Percentiles rank a stretch among this genome's conserved stretches.
These are phyloP conservation scores for Apiospora aurea DNA, from an alignment of 2,329 filamentous ascomycete genomes.

Conservation along the genomic window DNA sequence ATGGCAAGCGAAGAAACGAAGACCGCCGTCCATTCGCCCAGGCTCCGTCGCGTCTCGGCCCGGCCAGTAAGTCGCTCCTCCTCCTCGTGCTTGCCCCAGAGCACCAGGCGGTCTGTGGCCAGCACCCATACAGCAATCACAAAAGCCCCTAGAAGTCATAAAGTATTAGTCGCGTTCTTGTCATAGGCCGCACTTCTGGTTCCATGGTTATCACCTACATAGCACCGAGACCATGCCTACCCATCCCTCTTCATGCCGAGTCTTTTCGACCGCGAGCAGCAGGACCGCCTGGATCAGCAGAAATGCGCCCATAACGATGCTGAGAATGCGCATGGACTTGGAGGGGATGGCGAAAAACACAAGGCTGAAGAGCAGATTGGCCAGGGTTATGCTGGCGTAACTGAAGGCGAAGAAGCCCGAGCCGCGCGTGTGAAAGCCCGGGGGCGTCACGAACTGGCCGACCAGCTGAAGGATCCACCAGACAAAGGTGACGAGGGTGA, in stretches of 20 bases:
- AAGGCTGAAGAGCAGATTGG: slow-evolving; percentile 77
- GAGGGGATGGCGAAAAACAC: slow-evolving; percentile 91
- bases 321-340: slow-evolving; percentile 76
- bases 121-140: slow-evolving; percentile 82
- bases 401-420: slow-evolving; percentile 92
- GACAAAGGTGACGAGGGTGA: slow-evolving; percentile 78
- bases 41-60: slow-evolving; percentile 80
- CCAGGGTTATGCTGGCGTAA: slow-evolving; percentile 79
- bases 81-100: slow-evolving; percentile 92
- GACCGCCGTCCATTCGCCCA: slow-evolving; percentile 86
- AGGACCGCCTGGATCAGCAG: slow-evolving; percentile 80
- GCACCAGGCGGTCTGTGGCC: slow-evolving; percentile 79
- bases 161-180: not conserved
- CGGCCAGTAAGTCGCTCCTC: slow-evolving; percentile 92
- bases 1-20: slow-evolving; percentile 77
- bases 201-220: slow-evolving; percentile 50
- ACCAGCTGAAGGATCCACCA: slow-evolving; percentile 95
- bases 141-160: slow-evolving; percentile 64
- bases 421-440: slow-evolving; percentile 83
- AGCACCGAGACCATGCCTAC: slow-evolving; percentile 85
- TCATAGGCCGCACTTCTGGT: not conserved
- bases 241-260: slow-evolving; percentile 87
- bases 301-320: slow-evolving; percentile 70
- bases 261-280: slow-evolving; percentile 75
- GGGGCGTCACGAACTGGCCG: slow-evolving; percentile 88